phyloP scores from a whole-genome alignment of 495 filamentous ascomycete genomes.

The Patellaria atrata region DNA sequence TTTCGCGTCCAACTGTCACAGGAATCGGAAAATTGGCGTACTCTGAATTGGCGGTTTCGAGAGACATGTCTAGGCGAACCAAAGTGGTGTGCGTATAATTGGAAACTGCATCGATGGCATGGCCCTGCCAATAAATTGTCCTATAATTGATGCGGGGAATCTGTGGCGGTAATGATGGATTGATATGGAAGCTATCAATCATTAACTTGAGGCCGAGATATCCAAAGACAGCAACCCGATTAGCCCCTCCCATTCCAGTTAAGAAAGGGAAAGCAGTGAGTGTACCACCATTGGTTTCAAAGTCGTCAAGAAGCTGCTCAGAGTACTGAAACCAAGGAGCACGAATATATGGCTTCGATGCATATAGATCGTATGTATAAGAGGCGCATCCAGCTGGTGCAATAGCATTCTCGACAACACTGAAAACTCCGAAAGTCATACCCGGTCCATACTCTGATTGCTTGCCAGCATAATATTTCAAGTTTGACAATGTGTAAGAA shows the following conservation, averaged over 20 bases:
- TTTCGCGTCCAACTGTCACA: slow-evolving; percentile 28
- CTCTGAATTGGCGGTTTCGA: slow-evolving; percentile 23
- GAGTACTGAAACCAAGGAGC: slow-evolving; percentile 47
- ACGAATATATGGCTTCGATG: slow-evolving; percentile 38
- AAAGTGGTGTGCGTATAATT: slow-evolving; percentile 55
- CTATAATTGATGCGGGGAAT: slow-evolving; percentile 47
- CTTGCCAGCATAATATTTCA: slow-evolving; percentile 51
- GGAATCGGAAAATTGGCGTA: slow-evolving; percentile 38
- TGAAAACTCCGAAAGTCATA: slow-evolving; percentile 56
- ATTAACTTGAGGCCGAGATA: slow-evolving; percentile 45
- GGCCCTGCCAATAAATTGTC: slow-evolving; percentile 57
- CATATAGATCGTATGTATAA: slow-evolving; percentile 48
- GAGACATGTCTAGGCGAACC: slow-evolving; percentile 28
- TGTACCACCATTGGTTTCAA: slow-evolving; percentile 47
- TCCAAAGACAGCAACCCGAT: slow-evolving; percentile 46
- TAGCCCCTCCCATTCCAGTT: slow-evolving; percentile 50
- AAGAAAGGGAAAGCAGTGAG: slow-evolving; percentile 53
- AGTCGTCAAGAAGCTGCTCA: slow-evolving; percentile 57
- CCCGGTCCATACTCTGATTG: slow-evolving; percentile 48
- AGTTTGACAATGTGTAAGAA: slow-evolving; percentile 43
- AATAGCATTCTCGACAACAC: slow-evolving; percentile 43
- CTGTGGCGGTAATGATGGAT: slow-evolving; percentile 47
- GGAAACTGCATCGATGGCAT: slow-evolving; percentile 44
- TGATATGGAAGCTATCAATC: slow-evolving; percentile 39
- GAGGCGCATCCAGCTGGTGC: slow-evolving; percentile 46